phyloP scores from a whole-genome alignment of 2,329 filamentous ascomycete genomes.

The Ophiognomonia clavigignenti-juglandacearum region DNA sequence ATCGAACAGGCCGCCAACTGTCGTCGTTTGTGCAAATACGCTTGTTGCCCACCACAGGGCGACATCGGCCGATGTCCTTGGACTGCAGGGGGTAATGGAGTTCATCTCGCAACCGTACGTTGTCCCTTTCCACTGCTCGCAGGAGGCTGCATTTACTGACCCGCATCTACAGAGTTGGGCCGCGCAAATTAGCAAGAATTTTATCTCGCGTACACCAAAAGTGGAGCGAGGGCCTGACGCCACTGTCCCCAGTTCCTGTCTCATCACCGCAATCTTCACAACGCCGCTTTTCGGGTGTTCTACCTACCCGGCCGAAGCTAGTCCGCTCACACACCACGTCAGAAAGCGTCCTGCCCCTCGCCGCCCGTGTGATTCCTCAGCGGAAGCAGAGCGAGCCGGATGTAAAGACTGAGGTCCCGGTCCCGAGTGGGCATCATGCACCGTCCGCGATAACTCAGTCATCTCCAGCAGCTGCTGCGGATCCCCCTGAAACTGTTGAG shows the following conservation, averaged over 20 bases:
- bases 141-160: neutral
- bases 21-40: conserved; percentile 6
- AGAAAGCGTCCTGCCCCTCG: neutral
- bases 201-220: neutral
- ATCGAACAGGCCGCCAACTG: neutral
- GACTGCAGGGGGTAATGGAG: neutral
- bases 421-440: too few relatives aligned
- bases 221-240: neutral
- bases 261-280: neutral
- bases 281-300: neutral
- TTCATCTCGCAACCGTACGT: conserved; percentile 13
- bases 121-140: neutral
- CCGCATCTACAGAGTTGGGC: neutral
- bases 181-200: neutral
- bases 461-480: neutral
- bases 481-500: neutral
- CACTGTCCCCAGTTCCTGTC: neutral
- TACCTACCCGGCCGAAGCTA: neutral
- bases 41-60: conserved; percentile 4
- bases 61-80: neutral
- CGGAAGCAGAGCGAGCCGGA: neutral
- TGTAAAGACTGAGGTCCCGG: too few relatives aligned
- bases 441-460: too few relatives aligned
- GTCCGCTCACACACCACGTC: neutral
- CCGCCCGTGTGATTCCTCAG: neutral